Conservation (phyloP, 345 rosid species). For the Bretschneidera sinensis region DNA sequence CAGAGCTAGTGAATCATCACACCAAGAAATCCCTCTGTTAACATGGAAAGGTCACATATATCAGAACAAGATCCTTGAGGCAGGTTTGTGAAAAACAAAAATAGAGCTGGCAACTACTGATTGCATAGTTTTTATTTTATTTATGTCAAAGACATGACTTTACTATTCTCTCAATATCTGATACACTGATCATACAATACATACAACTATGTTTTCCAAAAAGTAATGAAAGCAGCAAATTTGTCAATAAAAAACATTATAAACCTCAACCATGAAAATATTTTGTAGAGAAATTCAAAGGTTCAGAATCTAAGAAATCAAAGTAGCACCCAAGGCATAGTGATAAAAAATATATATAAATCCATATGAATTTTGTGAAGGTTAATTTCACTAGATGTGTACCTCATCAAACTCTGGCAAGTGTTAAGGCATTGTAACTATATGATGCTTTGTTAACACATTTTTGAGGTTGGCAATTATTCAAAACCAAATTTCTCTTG, state of each 20-base stretch:
- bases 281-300: not conserved
- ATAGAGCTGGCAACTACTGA: slow-evolving; percentile 3
- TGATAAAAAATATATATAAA: not conserved
- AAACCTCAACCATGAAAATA: not conserved
- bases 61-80: not conserved
- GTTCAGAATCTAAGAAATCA: not conserved
- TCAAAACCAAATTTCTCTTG: not conserved
- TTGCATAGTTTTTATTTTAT: not conserved
- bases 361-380: not conserved
- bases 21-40: slow-evolving; percentile 90
- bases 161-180: slow-evolving; percentile 3
- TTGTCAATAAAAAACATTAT: too few relatives aligned
- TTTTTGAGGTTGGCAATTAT: slow-evolving; percentile 7
- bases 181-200: not conserved
- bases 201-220: not conserved
- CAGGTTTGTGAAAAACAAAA: slow-evolving; percentile 4
- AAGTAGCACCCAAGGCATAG: not conserved
- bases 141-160: not conserved
- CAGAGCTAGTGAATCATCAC: slow-evolving; percentile 86
- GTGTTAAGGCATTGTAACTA: not conserved
- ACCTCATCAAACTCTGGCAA: not conserved
- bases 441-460: not conserved
- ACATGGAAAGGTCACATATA: slow-evolving; percentile 14
- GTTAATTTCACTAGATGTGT: not conserved
- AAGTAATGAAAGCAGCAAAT: not conserved